A percentile compares a stretch with the other conserved stretches of the same genome.
These are phyloP conservation scores for Scheffersomyces spartinae DNA, from an alignment of 805 yeast genomes.

Conservation along the genomic window DNA sequence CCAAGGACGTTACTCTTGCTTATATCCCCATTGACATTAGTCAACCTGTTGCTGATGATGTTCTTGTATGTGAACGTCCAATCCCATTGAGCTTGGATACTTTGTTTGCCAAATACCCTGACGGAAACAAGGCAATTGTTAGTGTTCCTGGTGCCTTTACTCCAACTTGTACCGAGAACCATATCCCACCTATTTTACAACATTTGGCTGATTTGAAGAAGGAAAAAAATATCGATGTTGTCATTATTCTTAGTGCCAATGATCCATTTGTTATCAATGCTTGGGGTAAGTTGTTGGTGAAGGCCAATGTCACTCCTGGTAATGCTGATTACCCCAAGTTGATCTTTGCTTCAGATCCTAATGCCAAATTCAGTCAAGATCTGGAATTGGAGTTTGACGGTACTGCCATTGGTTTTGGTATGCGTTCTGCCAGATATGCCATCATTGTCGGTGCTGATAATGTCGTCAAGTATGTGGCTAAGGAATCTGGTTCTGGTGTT, in stretches of 20 bases:
- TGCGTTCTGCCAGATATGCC: slow-evolving; percentile 64
- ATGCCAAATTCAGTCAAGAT: slow-evolving; percentile 43
- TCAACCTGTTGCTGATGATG: too few relatives aligned
- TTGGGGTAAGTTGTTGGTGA: slow-evolving; percentile 46
- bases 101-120: slow-evolving; percentile 21
- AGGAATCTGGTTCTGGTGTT: too few relatives aligned
- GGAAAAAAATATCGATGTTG: slow-evolving; percentile 51
- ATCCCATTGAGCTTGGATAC: too few relatives aligned
- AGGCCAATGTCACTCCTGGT: slow-evolving; percentile 23
- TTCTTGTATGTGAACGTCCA: too few relatives aligned
- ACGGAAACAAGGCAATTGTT: slow-evolving; percentile 55
- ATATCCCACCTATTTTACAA: slow-evolving; percentile 55
- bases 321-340: too few relatives aligned
- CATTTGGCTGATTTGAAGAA: slow-evolving; percentile 38
- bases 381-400: slow-evolving; percentile 50
- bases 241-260: slow-evolving; percentile 55
- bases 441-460: slow-evolving; percentile 45
- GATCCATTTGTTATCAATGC: slow-evolving; percentile 64
- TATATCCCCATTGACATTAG: too few relatives aligned
- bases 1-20: too few relatives aligned
- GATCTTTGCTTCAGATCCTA: slow-evolving; percentile 60
- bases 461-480: too few relatives aligned
- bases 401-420: slow-evolving; percentile 41
- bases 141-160: slow-evolving; percentile 85
- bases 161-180: slow-evolving; percentile 65